phyloP scores from a whole-genome alignment of 371 early-diverging fungal species.

The Syncephalastrum racemosum region DNA sequence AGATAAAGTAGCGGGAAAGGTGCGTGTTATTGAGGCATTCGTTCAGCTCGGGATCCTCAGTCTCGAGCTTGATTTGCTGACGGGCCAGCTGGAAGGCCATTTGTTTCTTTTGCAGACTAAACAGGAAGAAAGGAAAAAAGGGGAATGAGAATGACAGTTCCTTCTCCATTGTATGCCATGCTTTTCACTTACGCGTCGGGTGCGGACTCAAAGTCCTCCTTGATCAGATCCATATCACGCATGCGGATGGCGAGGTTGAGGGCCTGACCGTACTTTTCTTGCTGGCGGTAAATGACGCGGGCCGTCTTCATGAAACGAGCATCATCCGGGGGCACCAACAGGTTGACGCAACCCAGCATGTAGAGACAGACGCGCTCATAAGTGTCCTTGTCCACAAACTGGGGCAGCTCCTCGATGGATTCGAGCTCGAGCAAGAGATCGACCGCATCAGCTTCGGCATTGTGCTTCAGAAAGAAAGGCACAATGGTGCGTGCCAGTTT shows the following conservation, averaged over 20 bases:
- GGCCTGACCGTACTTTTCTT: constrained; percentile 80
- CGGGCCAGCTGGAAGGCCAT: constrained; percentile 93
- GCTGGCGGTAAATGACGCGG: constrained; percentile 86
- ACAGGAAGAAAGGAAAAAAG: neutral
- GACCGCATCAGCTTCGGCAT: constrained; percentile 97
- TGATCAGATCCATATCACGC: constrained; percentile 78
- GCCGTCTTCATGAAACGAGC: constrained; percentile 81
- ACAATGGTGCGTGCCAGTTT: constrained; percentile 81
- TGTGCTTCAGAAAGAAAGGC: constrained; percentile 94
- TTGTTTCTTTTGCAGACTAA: constrained; percentile 83
- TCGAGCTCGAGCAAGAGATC: constrained; percentile 93
- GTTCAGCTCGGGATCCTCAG: constrained; percentile 78
- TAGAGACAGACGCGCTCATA: constrained; percentile 95
- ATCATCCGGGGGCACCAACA: constrained; percentile 92
- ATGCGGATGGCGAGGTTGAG: constrained; percentile 85
- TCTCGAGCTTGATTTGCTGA: constrained; percentile 82
- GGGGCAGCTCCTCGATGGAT: constrained; percentile 70
- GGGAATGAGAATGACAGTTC: neutral
- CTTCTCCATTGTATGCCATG: neutral
- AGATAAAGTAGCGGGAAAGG: constrained; percentile 83
- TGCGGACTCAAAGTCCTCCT: constrained; percentile 87
- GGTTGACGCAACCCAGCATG: constrained; percentile 90
- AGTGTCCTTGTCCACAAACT: constrained; percentile 88
- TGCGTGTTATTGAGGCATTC: constrained; percentile 88
- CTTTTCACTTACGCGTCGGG: constrained; percentile 68